Percentiles rank a stretch among this genome's conserved stretches.
Conservation (phyloP, 1,284 basidiomycete genomes). For the Microbotryum lychnidis-dioicae region DNA sequence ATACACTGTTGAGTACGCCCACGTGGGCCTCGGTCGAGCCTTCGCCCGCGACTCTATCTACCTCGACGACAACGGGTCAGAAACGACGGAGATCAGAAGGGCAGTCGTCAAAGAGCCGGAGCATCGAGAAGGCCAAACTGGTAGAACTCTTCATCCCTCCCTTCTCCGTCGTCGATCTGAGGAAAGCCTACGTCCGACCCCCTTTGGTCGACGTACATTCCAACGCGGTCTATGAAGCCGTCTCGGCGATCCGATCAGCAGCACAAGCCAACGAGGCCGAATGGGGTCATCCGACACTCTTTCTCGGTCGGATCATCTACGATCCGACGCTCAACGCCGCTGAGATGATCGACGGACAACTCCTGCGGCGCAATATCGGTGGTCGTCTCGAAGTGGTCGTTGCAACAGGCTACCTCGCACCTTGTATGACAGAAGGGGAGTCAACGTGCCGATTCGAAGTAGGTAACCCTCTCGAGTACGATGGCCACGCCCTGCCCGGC, state of each 20-base stretch:
- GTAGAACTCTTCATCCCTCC: slow-evolving; percentile 2
- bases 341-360: slow-evolving; percentile 25
- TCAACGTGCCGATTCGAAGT: not conserved
- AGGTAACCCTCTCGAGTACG: slow-evolving; percentile 6
- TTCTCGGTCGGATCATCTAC: slow-evolving; percentile 29
- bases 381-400: slow-evolving; percentile 29
- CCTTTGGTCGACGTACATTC: slow-evolving; percentile 20
- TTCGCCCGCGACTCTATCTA: not conserved
- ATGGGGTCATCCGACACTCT: not conserved
- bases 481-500: not conserved
- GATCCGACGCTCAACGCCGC: slow-evolving; percentile 30
- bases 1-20: too few relatives aligned
- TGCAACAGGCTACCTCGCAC: slow-evolving; percentile 22
- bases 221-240: slow-evolving; percentile 8
- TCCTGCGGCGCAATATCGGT: slow-evolving; percentile 25
- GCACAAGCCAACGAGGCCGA: not conserved
- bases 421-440: not conserved
- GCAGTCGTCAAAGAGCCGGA: not conserved
- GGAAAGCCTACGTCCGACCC: slow-evolving; percentile 14
- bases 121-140: not conserved
- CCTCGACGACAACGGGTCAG: not conserved
- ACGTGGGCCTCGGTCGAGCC: not conserved
- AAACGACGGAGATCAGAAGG: slow-evolving; percentile 6
- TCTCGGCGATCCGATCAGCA: not conserved
- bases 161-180: slow-evolving; percentile 14